These are phyloP conservation scores for Claviceps sorghi DNA, from an alignment of 2,329 filamentous ascomycete genomes.

Conservation along the genomic window DNA sequence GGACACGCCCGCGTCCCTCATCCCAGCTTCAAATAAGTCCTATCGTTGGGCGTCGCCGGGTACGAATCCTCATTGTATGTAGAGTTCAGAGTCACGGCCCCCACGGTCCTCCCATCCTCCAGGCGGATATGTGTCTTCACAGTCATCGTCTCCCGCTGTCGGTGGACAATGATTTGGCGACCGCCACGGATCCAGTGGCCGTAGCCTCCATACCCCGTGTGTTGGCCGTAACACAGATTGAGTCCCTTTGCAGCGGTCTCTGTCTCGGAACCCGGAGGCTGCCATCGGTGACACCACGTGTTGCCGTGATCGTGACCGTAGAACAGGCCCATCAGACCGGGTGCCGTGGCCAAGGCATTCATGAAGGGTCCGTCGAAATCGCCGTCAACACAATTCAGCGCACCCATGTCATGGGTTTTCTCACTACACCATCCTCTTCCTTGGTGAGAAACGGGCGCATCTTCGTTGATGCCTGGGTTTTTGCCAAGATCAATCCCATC, in stretches of 20 bases:
- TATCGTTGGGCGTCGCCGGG: constrained; percentile 21
- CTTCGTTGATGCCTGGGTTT: constrained; percentile 32
- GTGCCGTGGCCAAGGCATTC: constrained; percentile 39
- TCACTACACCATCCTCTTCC: constrained; percentile 26
- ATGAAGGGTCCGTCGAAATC: constrained; percentile 47
- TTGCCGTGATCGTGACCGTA: constrained; percentile 53
- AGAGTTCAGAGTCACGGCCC: constrained; percentile 35
- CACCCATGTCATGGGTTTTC: neutral
- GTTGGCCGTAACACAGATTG: constrained; percentile 45
- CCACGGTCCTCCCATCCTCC: constrained; percentile 33
- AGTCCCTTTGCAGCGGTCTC: constrained; percentile 25
- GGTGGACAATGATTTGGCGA: constrained; percentile 36
- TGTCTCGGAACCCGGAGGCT: constrained; percentile 20
- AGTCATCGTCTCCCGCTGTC: constrained; percentile 24
- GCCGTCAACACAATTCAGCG: constrained; percentile 26
- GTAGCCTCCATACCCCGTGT: constrained; percentile 57
- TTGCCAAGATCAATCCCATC: constrained; percentile 17
- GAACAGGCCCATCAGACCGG: constrained; percentile 43
- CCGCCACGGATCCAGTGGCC: constrained; percentile 47
- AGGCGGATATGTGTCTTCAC: constrained; percentile 47
- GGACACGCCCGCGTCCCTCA: neutral
- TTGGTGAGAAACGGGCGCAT: constrained; percentile 24
- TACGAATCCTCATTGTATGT: constrained; percentile 42
- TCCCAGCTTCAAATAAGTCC: constrained; percentile 6
- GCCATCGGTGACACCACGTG: constrained; percentile 41